A percentile compares a stretch with the other conserved stretches of the same genome.
Evolutionary conservation across 1,284 basidiomycete species (phyloP).

Genomic region (Tylopilus sp.): DNA sequence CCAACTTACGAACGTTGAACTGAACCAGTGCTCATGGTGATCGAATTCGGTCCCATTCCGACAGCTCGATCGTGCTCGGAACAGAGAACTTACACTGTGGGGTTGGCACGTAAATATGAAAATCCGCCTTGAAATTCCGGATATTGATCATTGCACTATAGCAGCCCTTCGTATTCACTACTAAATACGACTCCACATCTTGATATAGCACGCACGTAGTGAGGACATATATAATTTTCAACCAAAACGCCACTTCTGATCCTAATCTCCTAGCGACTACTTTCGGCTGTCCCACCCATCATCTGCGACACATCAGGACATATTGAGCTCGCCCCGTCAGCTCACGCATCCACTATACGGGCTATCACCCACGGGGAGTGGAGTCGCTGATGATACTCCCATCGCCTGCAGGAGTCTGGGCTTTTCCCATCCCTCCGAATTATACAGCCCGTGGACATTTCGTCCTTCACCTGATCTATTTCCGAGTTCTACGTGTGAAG

Average conservation of each 20-base stretch:
- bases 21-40: constrained; percentile 10
- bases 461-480: background rate
- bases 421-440: constrained; percentile 1
- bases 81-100: background rate
- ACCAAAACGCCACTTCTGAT: background rate
- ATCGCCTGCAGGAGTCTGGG: background rate
- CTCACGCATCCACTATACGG: background rate
- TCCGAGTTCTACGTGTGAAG: background rate
- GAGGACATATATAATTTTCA: constrained; percentile 3
- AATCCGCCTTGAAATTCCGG: background rate
- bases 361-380: background rate
- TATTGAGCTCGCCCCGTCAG: background rate
- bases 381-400: background rate
- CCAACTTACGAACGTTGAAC: constrained; percentile 1
- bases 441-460: constrained; percentile 7
- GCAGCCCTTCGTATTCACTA: constrained; percentile 11
- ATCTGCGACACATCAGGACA: background rate
- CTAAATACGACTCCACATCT: background rate
- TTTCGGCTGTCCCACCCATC: background rate
- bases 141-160: constrained; percentile 3
- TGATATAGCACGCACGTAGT: constrained; percentile 9
- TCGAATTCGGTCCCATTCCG: background rate
- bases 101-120: constrained; percentile 11
- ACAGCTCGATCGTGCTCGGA: background rate
- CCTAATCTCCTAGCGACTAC: constrained; percentile 6